These are phyloP conservation scores for Oryza glaberrima DNA, from an alignment of 176 grass and related monocot species.

Conservation along the genomic window DNA sequence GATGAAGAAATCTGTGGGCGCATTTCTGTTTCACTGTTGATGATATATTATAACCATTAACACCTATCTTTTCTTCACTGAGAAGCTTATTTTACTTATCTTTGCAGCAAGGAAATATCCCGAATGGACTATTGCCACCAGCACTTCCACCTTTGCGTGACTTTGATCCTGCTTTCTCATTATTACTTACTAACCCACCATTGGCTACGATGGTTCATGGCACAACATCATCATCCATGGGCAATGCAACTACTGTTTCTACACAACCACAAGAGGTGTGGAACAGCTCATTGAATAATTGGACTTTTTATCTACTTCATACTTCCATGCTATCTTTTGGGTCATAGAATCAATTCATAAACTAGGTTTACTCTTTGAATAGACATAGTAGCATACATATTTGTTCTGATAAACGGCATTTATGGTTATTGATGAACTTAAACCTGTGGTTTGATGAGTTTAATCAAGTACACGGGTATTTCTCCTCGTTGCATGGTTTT, in stretches of 20 bases:
- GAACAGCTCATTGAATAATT: background rate
- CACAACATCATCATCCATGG: constrained; percentile 40
- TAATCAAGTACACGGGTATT: background rate
- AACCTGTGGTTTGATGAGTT: background rate
- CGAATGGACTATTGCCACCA: constrained; percentile 59
- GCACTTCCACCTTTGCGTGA: constrained; percentile 55
- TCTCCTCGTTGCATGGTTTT: constrained; percentile 3
- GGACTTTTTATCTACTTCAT: background rate
- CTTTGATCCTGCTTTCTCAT: constrained; percentile 64
- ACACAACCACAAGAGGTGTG: constrained; percentile 59
- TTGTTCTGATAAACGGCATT: constrained; percentile 9
- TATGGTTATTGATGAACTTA: background rate
- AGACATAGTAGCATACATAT: background rate
- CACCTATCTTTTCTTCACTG: background rate
- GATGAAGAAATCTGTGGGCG: constrained; percentile 6
- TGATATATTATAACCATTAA: constrained; percentile 1
- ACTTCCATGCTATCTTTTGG: constrained; percentile 6
- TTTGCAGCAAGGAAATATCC: constrained; percentile 65
- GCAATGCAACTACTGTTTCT: constrained; percentile 47
- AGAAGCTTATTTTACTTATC: constrained; percentile 9
- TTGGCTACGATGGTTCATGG: constrained; percentile 57
- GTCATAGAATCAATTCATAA: background rate
- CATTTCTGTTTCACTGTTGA: background rate
- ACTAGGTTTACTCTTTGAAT: constrained; percentile 2
- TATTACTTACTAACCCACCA: constrained; percentile 68